Base-by-base conservation (phyloP, 441 rosid genomes). In the Adansonia grandidieri region DNA sequence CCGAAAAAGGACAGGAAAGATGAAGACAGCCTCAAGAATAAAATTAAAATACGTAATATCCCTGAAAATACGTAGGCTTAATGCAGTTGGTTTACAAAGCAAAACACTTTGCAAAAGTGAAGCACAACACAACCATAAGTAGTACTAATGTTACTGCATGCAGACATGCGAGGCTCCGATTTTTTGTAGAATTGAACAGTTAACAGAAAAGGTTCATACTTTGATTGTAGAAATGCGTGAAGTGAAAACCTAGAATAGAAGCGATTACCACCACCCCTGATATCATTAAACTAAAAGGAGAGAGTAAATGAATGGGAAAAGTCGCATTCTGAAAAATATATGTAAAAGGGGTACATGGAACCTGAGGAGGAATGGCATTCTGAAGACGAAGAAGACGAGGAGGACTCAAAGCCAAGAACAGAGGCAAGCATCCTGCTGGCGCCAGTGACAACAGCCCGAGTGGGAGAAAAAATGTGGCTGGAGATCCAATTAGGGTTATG, bases 401-500 rank as follows among this genome's bases (percentile, higher is more conserved):
- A 89, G 6, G 91, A 86, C 2, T 88, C 94, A 6, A 89, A 71
- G 77, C 85, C 84, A 68, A 94, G 88, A 82, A 92, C 93, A 19
- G 97, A 85, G 78, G 89, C 82, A 20, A 96, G 80, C 54, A 91
- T 91, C 0, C 96, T 96, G 48, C 93, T 94, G 45, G 98, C 94
- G 72, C 98, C 92, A 66, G 90, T 82, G 71, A 94, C 97, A 82
- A 92, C 87, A 77, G 87, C 61, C 74, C 93, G 94, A 72, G 99
- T 89, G 4, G 98, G 99, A 51, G 91, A 89, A 42, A 84, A 82
- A 82, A 95, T 79, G 82, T 88, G 86, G 81, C 85, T 89, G 75
- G 97, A 90, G 75, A 96, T 86, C 99, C 99, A 96, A 86, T 86
- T 94, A 89, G 97, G 95, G 93, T 86, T 91, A 82, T 83, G 83